A percentile compares a stretch with the other conserved stretches of the same genome.
phyloP scores from a whole-genome alignment of 1,139 yeast genomes.

The Pichia sp. region DNA sequence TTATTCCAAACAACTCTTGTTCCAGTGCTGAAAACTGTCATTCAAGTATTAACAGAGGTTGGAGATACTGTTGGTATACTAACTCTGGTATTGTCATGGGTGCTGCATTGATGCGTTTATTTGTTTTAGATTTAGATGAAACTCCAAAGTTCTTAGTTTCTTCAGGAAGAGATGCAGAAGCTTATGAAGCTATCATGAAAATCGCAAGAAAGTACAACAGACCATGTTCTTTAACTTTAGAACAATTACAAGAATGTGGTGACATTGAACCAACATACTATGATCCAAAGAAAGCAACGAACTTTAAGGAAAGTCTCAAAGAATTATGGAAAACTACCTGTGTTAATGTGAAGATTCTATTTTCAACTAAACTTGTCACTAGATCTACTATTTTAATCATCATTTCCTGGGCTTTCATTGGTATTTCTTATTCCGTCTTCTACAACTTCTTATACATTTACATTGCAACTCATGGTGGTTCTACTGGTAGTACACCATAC shows the following conservation, averaged over 20 bases:
- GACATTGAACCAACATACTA: conserved; percentile 27
- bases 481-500: conserved; percentile 37
- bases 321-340: conserved; percentile 24
- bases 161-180: conserved; percentile 52
- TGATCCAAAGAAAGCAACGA: conserved; percentile 9
- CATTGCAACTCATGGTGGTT: conserved; percentile 45
- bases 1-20: conserved; percentile 52
- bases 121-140: conserved; percentile 48
- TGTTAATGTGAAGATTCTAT: conserved; percentile 37
- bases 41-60: conserved; percentile 49
- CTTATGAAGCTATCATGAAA: conserved; percentile 36
- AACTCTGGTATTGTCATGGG: conserved; percentile 52
- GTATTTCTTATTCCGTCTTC: conserved; percentile 51
- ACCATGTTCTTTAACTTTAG: conserved; percentile 43
- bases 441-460: conserved; percentile 50
- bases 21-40: conserved; percentile 41
- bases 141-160: conserved; percentile 57
- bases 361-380: conserved; percentile 39
- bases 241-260: conserved; percentile 45
- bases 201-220: conserved; percentile 45
- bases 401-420: conserved; percentile 49
- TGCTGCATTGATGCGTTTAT: conserved; percentile 46
- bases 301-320: conserved; percentile 19
- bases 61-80: conserved; percentile 58
- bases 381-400: conserved; percentile 42